Conservation (phyloP, 1,284 basidiomycete species). For the Peniophora sp. region DNA sequence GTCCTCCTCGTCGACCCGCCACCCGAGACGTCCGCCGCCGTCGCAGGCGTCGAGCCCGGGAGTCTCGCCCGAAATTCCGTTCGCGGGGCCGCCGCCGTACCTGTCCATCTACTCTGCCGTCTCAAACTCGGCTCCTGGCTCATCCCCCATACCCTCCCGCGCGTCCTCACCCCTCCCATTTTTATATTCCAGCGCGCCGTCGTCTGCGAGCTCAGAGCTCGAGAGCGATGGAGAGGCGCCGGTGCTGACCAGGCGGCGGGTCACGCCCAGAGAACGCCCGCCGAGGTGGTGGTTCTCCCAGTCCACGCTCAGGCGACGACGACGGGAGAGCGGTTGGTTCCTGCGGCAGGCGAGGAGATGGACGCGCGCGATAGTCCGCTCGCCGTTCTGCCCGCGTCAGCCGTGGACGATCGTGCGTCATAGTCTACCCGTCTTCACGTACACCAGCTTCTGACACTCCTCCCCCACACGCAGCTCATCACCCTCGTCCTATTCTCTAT, state of each 20-base stretch:
- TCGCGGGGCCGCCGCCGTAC: no score
- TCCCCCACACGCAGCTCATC: slow-evolving; percentile 59
- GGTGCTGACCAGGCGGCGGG: slow-evolving; percentile 30
- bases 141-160: slow-evolving; percentile 29
- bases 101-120: slow-evolving; percentile 2
- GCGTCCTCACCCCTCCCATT: slow-evolving; percentile 25
- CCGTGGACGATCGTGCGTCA: slow-evolving; percentile 69
- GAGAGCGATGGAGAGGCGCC: slow-evolving; percentile 57
- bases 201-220: slow-evolving; percentile 53
- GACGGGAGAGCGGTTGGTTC: slow-evolving; percentile 25
- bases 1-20: no score
- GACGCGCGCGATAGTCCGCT: slow-evolving; percentile 50
- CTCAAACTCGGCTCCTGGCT: not conserved
- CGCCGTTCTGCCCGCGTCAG: slow-evolving; percentile 74
- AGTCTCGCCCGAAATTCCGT: no score
- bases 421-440: slow-evolving; percentile 2
- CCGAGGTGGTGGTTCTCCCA: slow-evolving; percentile 28
- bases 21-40: no score
- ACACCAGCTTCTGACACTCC: not conserved
- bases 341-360: slow-evolving; percentile 44
- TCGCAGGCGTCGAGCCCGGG: slow-evolving; percentile 1
- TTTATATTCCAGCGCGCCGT: slow-evolving; percentile 30
- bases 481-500: slow-evolving; percentile 64
- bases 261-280: slow-evolving; percentile 34
- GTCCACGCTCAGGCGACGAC: slow-evolving; percentile 23